Evolutionary conservation across 2,329 filamentous ascomycete species (phyloP), one percentile per base, ranked within the genome.

Genomic region (Ophiostoma piceae): DNA sequence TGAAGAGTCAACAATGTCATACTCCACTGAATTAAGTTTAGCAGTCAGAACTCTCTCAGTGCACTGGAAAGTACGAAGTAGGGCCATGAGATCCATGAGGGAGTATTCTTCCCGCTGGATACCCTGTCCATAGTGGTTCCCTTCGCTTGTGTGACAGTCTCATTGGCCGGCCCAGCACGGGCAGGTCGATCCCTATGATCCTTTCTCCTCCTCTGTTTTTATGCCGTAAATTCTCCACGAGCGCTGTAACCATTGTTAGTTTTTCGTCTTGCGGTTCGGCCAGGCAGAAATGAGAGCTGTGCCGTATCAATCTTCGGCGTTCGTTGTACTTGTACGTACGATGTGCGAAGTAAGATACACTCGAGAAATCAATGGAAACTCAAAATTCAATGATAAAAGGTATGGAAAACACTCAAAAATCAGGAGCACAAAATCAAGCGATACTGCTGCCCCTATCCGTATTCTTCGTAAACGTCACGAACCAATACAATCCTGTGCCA

Each of bases 21-120:
- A 70, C 71, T 54, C 71, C 70, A 70, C 71, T 62, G 67, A 69
- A 72, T 68, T 70, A 67, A 16, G 67, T 72, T 71, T 66, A 65
- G 60, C 54, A 14, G 41, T 14, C 39, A 41, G 39, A 41, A 41
- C 39, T 41, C 39, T 41, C 9, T 41, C 39, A 12, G 11, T 12
- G 39, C 39, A 41, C 39, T 41, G 22, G 26, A 37, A 37, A 35
- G 16, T 68, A 12, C 8, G 12, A 3, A 41, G 11, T 41, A 12
- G 8, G 39, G 2, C 9, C 39, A 41, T 41, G 12, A 3, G 39
- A 41, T 29, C 11, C 39, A 41, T 41, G 39, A 41, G 39, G 35
- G 19, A 41, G 14, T 12, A 26, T 62, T 14, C 37, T n/a, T 66
- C 43, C 32, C 39, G 39, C 29, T 29, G 6, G 19, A n/a, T 26